Evolutionary conservation across 176 grass and related monocot genomes (phyloP).

Genomic region (Ananas comosus): DNA sequence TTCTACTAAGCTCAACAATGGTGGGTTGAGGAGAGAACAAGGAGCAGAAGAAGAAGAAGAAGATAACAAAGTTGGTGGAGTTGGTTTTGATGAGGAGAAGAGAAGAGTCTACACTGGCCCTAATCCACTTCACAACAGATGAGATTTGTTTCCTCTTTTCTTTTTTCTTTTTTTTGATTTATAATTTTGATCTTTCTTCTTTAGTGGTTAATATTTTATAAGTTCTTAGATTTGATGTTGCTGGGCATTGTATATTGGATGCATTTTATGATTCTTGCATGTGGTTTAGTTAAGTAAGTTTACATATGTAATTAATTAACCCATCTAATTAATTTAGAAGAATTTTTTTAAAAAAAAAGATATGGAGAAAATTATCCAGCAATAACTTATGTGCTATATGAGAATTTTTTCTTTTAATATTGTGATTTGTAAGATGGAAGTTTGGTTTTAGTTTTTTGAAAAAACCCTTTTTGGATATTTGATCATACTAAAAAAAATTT

Average conservation of each 20-base stretch:
- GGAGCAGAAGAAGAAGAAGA: neutral
- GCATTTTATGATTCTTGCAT: no score
- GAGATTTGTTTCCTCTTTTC: neutral
- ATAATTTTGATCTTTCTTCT: neutral
- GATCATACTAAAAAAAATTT: no score
- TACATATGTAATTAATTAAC: no score
- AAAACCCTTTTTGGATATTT: no score
- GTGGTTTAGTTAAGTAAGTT: no score
- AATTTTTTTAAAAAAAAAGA: no score
- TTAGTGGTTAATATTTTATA: neutral
- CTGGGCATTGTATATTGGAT: neutral
- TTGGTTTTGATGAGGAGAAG: constrained; percentile 17
- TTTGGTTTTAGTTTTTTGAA: no score
- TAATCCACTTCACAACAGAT: constrained; percentile 29
- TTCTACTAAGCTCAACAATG: neutral
- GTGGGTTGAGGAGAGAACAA: neutral
- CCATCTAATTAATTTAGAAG: no score
- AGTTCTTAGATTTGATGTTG: neutral
- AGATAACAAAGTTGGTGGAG: neutral
- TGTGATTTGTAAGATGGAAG: no score
- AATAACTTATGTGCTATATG: no score
- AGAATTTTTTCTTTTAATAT: no score
- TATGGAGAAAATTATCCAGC: no score
- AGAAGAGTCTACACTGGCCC: constrained; percentile 20
- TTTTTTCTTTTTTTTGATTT: neutral